phyloP scores from a whole-genome alignment of 2,329 filamentous ascomycete species.

The Tolypocladium tundrense region DNA sequence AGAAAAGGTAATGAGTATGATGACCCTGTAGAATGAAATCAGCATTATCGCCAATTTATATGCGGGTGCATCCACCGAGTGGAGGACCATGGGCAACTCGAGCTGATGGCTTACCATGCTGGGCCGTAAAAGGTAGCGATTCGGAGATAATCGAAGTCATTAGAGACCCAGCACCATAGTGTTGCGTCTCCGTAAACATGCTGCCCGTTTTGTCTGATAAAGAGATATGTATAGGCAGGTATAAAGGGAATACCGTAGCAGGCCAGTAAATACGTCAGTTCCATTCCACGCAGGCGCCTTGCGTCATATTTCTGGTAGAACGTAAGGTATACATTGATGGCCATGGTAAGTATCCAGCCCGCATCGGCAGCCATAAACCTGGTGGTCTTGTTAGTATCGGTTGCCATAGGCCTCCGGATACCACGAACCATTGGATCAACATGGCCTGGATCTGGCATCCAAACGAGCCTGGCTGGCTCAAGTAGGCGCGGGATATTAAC shows the following conservation, averaged over 20 bases:
- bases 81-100: neutral
- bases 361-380: slow-evolving; percentile 67
- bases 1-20: slow-evolving; percentile 7
- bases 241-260: slow-evolving; percentile 63
- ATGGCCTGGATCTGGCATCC: slow-evolving; percentile 67
- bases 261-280: slow-evolving; percentile 52
- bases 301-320: slow-evolving; percentile 62
- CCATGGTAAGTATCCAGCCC: slow-evolving; percentile 67
- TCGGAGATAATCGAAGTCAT: slow-evolving; percentile 53
- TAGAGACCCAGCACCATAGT: slow-evolving; percentile 66
- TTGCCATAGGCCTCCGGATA: neutral
- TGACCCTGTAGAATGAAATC: slow-evolving; percentile 2
- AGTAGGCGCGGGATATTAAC: slow-evolving; percentile 55
- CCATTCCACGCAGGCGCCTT: slow-evolving; percentile 48
- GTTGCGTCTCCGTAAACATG: slow-evolving; percentile 60
- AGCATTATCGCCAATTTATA: neutral
- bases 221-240: slow-evolving; percentile 53
- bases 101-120: slow-evolving; percentile 30
- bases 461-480: slow-evolving; percentile 35
- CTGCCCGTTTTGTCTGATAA: slow-evolving; percentile 39
- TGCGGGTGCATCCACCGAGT: neutral
- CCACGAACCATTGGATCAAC: slow-evolving; percentile 51
- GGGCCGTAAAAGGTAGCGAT: slow-evolving; percentile 61
- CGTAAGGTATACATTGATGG: slow-evolving; percentile 66
- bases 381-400: neutral